A percentile compares a stretch with the other conserved stretches of the same genome.
These are phyloP conservation scores for Passiflora organensis DNA, from an alignment of 345 rosid genomes.

Conservation along the genomic window DNA sequence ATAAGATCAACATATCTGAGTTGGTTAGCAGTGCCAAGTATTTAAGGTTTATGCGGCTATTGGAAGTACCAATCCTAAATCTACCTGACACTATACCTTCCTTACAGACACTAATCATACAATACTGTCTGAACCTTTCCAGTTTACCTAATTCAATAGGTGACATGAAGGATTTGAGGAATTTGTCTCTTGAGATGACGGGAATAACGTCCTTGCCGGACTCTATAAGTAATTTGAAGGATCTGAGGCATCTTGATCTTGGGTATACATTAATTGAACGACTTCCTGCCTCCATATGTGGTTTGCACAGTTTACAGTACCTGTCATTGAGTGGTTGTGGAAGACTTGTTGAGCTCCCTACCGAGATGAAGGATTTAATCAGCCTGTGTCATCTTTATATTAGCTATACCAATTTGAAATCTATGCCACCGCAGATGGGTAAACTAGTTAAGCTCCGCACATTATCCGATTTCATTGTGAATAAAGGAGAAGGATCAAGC, in stretches of 20 bases:
- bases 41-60: not conserved
- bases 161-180: not conserved
- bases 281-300: constrained; percentile 27
- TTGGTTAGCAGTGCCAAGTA: not conserved
- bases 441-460: not conserved
- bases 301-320: constrained; percentile 31
- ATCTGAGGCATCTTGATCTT: constrained; percentile 23
- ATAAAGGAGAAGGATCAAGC: not conserved
- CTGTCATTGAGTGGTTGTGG: constrained; percentile 27
- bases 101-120: not conserved
- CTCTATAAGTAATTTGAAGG: constrained; percentile 1
- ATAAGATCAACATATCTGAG: not conserved
- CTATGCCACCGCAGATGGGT: not conserved
- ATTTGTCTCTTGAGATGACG: not conserved
- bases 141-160: constrained; percentile 3
- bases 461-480: not conserved
- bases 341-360: constrained; percentile 29
- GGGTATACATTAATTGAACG: constrained; percentile 19
- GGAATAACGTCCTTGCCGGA: not conserved
- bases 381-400: constrained; percentile 31
- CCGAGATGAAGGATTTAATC: constrained; percentile 22
- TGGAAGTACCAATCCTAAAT: not conserved
- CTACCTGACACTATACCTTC: not conserved
- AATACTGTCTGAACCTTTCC: not conserved
- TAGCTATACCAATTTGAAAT: constrained; percentile 15